Base-by-base conservation (phyloP, 2,329 filamentous ascomycete species). In the Fusarium continuum region DNA sequence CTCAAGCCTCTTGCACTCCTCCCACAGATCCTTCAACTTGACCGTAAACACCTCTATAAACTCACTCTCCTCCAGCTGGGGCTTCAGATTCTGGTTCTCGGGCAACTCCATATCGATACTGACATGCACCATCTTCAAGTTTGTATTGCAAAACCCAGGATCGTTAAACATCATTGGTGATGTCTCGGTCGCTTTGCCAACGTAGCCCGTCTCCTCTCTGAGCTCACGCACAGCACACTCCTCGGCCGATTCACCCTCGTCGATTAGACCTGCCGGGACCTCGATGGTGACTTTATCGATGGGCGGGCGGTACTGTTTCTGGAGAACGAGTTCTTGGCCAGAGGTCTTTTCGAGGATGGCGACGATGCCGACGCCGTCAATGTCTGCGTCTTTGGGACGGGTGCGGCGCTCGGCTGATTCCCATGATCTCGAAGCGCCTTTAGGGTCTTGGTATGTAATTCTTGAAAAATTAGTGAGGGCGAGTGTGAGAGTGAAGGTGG, bases 31-130 rank as follows among this genome's bases (percentile, higher is more conserved):
- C 17, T 76, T 78, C 36, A 94, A 72, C 6, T 87, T 88, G 8
- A 92, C 82, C 8, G 84, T 85, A 70, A 94, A 93, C 28, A 88
- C 88, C 73, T 93, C 90, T 70, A 94, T 93, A 72, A 93, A 93
- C 76, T 94, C 91, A 62, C 87, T 89, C 22, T 93, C 91, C 72
- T 94, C 91, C 7, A 93, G 80, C 71, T 90, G 79, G 0, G 91
- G 88, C 73, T 87, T 82, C 2, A 86, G 86, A 48, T 90, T 80
- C 72, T 88, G 84, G 72, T 94, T 94, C 68, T 87, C 87, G 0
- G 88, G 83, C 2, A 87, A 78, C 5, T 78, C 82, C 82, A 91
- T 85, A 74, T 94, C 90, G 62, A 94, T 85, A 2, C 80, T 83
- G 35, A 93, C 85, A 71, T 93, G 90, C 13, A 93, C 86, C 83